A percentile compares a stretch with the other conserved stretches of the same genome.
These are phyloP conservation scores for Rhodocollybia butyracea DNA, from an alignment of 768 basidiomycete species.

Conservation along the genomic window DNA sequence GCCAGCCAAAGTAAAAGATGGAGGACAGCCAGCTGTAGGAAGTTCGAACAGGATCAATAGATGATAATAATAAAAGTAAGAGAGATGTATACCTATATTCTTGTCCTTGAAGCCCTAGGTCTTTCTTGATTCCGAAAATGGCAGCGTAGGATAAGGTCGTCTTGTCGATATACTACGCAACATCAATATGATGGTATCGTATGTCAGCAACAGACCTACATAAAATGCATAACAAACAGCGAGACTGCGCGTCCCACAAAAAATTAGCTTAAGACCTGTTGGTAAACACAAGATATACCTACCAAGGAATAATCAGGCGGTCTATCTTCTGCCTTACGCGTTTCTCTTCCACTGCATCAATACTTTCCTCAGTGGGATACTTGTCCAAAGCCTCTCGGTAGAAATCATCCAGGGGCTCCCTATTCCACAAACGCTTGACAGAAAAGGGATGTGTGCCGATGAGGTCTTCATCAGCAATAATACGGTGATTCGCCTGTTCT, in stretches of 20 bases:
- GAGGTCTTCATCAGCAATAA: neutral
- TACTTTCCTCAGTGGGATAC: slow-evolving; percentile 1
- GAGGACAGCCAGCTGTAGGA: slow-evolving; percentile 15
- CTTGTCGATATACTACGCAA: slow-evolving; percentile 18
- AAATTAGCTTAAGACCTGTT: too few relatives aligned
- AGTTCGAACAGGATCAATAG: neutral
- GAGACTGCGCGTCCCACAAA: too few relatives aligned
- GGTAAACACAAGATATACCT: neutral
- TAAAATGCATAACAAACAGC: slow-evolving; percentile 12
- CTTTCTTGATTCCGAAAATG: slow-evolving; percentile 25
- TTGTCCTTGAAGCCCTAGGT: slow-evolving; percentile 23
- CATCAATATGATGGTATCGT: neutral
- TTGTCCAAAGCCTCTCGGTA: slow-evolving; percentile 7
- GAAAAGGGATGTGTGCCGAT: slow-evolving; percentile 2
- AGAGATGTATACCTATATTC: slow-evolving; percentile 26
- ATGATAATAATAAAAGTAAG: neutral
- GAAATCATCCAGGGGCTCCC: slow-evolving; percentile 6
- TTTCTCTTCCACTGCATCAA: slow-evolving; percentile 1
- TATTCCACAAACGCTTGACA: slow-evolving; percentile 2
- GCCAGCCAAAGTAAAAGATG: slow-evolving; percentile 36
- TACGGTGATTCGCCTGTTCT: neutral
- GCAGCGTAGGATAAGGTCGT: slow-evolving; percentile 22
- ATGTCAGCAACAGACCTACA: neutral
- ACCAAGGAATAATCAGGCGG: slow-evolving; percentile 5
- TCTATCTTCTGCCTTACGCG: slow-evolving; percentile 5